Conservation (phyloP, 148 eudicot species). For the Chenopodium quinoa region DNA sequence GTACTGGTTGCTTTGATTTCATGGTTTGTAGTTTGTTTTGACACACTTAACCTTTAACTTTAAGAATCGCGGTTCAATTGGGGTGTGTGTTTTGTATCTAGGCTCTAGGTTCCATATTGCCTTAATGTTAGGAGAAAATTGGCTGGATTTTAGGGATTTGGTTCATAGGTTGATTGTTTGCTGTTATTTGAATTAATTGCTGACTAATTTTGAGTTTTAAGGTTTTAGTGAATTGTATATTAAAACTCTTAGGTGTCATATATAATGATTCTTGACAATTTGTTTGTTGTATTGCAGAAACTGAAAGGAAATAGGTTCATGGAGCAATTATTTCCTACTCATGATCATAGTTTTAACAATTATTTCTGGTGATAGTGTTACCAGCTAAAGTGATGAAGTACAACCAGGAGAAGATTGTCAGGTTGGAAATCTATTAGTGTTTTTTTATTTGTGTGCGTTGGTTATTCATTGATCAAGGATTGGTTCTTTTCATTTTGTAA, state of each 20-base stretch:
- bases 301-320: slow-evolving; percentile 15
- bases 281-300: slow-evolving; percentile 6
- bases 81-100: background rate
- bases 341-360: background rate
- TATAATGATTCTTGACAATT: background rate
- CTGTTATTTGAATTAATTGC: background rate
- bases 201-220: background rate
- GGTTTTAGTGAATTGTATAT: background rate
- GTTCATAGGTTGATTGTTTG: background rate
- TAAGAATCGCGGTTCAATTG: background rate
- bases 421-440: slow-evolving; percentile 14
- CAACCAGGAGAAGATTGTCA: slow-evolving; percentile 34
- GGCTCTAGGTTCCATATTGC: background rate
- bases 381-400: slow-evolving; percentile 26
- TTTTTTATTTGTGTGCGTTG: background rate
- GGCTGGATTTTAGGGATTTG: background rate
- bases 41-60: background rate
- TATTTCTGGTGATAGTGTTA: background rate
- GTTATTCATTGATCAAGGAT: background rate
- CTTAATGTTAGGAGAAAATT: background rate
- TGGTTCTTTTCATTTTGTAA: background rate
- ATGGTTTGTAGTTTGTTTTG: background rate
- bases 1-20: too few relatives aligned
- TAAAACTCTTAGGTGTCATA: background rate
- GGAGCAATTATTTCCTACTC: background rate